A percentile compares a stretch with the other conserved stretches of the same genome.
Conservation (phyloP, 768 basidiomycete species). For the Postia placenta region DNA sequence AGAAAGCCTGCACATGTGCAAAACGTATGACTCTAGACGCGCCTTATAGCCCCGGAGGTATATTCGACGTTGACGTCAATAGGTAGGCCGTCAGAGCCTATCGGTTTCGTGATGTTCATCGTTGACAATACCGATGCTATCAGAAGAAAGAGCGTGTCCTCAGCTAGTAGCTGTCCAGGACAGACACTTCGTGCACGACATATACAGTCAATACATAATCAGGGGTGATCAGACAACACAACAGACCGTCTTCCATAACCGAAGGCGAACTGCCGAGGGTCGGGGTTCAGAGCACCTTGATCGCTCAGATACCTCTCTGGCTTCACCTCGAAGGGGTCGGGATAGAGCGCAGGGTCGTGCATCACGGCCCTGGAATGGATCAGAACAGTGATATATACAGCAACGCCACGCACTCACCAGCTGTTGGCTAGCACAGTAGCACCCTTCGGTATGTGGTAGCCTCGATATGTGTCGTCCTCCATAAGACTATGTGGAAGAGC, state of each 20-base stretch:
- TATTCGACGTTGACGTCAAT: conserved; percentile 5
- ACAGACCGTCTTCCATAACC: conserved; percentile 5
- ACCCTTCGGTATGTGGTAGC: conserved; percentile 55
- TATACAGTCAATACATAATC: no score
- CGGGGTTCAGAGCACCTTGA: not conserved
- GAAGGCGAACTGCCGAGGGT: not conserved
- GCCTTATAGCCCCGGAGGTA: not conserved
- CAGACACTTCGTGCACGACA: conserved; percentile 7
- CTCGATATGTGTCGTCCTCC: conserved; percentile 50
- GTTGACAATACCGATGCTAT: conserved; percentile 12
- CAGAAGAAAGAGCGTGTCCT: conserved; percentile 13
- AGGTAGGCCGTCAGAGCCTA: conserved; percentile 5
- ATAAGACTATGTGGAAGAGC: conserved; percentile 1
- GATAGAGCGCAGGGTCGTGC: conserved; percentile 31
- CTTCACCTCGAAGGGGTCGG: conserved; percentile 32
- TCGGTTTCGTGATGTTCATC: conserved; percentile 14
- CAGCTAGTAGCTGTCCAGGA: conserved; percentile 16
- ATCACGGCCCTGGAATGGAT: conserved; percentile 26
- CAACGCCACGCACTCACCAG: conserved; percentile 29
- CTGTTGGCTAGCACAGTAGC: conserved; percentile 49
- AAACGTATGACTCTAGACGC: no score
- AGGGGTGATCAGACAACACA: no score
- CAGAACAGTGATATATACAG: not conserved
- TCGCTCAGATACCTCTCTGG: conserved; percentile 34
- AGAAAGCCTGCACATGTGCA: not conserved